Evolutionary conservation across 352 stramenopile genomes (phyloP), one percentile per base, ranked within the genome.

Genomic region (Phytopythium delawarense): DNA sequence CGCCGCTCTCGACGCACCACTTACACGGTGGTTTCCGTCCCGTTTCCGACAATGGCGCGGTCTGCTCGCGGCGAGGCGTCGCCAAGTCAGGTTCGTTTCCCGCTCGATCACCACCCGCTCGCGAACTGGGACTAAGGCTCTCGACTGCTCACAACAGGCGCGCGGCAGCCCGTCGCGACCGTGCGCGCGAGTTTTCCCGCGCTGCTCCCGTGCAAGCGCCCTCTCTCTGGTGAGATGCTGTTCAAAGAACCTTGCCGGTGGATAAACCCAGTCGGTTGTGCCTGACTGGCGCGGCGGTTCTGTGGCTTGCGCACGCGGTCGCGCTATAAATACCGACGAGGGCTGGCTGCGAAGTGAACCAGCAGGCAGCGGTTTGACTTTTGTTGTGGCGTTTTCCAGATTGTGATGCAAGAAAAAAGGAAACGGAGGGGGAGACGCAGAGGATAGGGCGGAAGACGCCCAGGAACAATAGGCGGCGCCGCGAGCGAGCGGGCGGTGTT

Each of bases 361-460:
- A 23, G 23, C 40, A 18, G 49, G 49, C 49, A 56, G 20, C 25
- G 30, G 18, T 39, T 56, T 56, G 50, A 16, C 34, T 35, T n/a
- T 34, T 18, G 34, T 42, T 20, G 0, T 18, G 50, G 30, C 50
- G 50, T 56, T 56, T 56, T 56, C 28, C 12, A 23, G 5, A 25
- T 5, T 28, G 49, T 30, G 16, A 56, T 56, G 50, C 50, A 35
- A 49, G 42, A 46, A 46, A 50, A 25, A 44, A 58, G 35, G 57
- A 60, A 45, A 50, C 16, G 59, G 52, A 63, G 59, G 51, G 56
- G 44, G 59, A 62, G 73, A 74, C 66, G 66, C 68, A 71, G 42
- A 8, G 42, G 23, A 20, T 21, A 44, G 28, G 28, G 9, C 50
- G 30, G 50, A 56, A 37, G 50, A 42, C 50, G 28, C 30, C 28